Percentiles rank a stretch among this genome's conserved stretches.
phyloP scores from a whole-genome alignment of 1,139 yeast genomes.

The Zygoascus hellenicus region DNA sequence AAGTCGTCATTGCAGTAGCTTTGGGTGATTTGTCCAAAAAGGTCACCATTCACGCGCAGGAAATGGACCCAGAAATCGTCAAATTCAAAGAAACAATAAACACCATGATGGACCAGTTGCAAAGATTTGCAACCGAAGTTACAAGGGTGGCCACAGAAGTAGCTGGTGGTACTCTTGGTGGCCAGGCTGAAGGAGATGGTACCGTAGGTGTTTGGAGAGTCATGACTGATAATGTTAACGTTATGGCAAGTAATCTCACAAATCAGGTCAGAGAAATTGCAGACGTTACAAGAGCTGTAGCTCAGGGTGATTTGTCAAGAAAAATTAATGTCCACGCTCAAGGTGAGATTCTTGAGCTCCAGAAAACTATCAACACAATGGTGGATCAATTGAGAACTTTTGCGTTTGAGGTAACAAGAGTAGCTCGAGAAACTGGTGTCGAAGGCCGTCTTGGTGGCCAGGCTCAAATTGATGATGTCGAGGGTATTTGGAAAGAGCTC shows the following conservation, averaged over 20 bases:
- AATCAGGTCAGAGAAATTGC: slow-evolving; percentile 83
- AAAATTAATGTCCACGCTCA: slow-evolving; percentile 80
- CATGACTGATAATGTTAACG: slow-evolving; percentile 75
- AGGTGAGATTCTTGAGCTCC: slow-evolving; percentile 73
- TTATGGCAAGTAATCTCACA: slow-evolving; percentile 81
- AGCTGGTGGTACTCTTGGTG: slow-evolving; percentile 84
- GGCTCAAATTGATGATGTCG: slow-evolving; percentile 76
- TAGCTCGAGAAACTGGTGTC: slow-evolving; percentile 86
- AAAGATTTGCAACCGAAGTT: slow-evolving; percentile 75
- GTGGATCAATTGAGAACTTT: slow-evolving; percentile 83
- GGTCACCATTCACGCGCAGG: slow-evolving; percentile 65
- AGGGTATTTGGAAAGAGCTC: slow-evolving; percentile 85
- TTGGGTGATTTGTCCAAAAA: slow-evolving; percentile 79
- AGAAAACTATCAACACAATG: slow-evolving; percentile 78
- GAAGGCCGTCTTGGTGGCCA: slow-evolving; percentile 86
- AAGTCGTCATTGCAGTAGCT: slow-evolving; percentile 77
- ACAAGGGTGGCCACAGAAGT: slow-evolving; percentile 85
- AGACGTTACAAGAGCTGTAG: slow-evolving; percentile 81
- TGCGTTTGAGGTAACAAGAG: slow-evolving; percentile 83
- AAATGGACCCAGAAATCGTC: slow-evolving; percentile 64
- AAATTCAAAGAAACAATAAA: slow-evolving; percentile 77
- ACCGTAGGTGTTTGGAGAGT: slow-evolving; percentile 85
- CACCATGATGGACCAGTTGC: slow-evolving; percentile 83
- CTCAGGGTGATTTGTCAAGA: slow-evolving; percentile 69
- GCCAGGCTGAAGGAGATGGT: slow-evolving; percentile 78